phyloP scores from a whole-genome alignment of 2,329 filamentous ascomycete species.

The Microcyclosporella mali region DNA sequence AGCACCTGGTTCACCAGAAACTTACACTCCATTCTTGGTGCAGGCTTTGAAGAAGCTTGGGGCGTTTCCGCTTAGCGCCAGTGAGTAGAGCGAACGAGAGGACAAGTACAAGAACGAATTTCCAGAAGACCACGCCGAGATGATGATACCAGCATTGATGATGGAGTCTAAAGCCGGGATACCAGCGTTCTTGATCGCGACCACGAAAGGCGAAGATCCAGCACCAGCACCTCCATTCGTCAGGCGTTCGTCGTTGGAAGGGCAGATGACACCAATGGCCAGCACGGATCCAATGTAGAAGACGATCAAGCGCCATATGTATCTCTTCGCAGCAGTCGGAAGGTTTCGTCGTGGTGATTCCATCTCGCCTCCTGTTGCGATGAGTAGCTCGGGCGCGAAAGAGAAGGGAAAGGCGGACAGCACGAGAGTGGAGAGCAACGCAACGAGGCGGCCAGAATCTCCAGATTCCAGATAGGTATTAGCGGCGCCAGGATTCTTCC shows the following conservation, averaged over 20 bases:
- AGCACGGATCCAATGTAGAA: conserved; percentile 55
- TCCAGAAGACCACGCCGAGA: conserved; percentile 55
- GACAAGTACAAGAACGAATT: conserved; percentile 51
- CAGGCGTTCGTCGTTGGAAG: conserved; percentile 47
- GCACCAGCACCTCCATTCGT: conserved; percentile 32
- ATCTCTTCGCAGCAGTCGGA: conserved; percentile 53
- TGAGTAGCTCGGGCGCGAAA: conserved; percentile 51
- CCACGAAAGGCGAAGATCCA: conserved; percentile 16
- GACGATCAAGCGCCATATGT: conserved; percentile 57
- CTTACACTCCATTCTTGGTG: conserved; percentile 50
- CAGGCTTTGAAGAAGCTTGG: conserved; percentile 51
- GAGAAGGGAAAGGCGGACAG: conserved; percentile 50
- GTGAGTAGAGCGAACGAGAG: conserved; percentile 47
- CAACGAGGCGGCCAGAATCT: conserved; percentile 42
- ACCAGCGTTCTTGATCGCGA: conserved; percentile 45
- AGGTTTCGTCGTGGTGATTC: conserved; percentile 53
- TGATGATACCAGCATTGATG: conserved; percentile 63
- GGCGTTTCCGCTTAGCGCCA: conserved; percentile 59
- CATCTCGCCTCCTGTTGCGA: conserved; percentile 52
- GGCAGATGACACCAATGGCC: conserved; percentile 56
- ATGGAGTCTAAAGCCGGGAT: conserved; percentile 56
- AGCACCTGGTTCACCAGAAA: background rate
- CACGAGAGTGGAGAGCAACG: conserved; percentile 47
- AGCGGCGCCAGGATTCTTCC: conserved; percentile 32
- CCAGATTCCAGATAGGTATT: conserved; percentile 4